Conservation (phyloP, 1,284 basidiomycete genomes). For the Heterobasidion annosum region DNA sequence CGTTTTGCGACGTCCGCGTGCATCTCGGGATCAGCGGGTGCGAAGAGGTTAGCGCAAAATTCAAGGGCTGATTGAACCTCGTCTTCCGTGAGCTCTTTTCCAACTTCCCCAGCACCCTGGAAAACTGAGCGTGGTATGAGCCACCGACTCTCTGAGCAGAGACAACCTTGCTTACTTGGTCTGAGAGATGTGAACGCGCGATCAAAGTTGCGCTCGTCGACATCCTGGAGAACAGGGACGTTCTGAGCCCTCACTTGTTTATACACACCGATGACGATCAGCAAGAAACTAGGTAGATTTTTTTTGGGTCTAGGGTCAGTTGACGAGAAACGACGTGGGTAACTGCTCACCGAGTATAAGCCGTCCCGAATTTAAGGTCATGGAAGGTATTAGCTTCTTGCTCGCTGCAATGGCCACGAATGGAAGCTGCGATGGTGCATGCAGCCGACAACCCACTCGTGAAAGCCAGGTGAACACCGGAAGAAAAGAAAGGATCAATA, state of each 20-base stretch:
- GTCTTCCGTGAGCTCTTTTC: background rate
- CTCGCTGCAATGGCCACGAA: constrained; percentile 26
- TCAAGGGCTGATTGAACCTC: constrained; percentile 2
- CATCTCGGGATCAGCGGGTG: background rate
- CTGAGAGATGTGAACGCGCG: constrained; percentile 37
- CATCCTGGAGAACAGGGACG: constrained; percentile 30
- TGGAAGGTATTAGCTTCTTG: constrained; percentile 29
- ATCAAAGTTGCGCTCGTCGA: constrained; percentile 42
- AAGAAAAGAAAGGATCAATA: constrained; percentile 24
- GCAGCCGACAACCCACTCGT: constrained; percentile 33
- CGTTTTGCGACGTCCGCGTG: background rate
- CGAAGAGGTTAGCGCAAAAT: constrained; percentile 1
- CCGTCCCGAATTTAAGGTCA: constrained; percentile 20
- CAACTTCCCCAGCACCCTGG: background rate
- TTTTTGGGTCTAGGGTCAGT: background rate
- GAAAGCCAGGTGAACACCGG: constrained; percentile 38
- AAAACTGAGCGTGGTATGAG: background rate
- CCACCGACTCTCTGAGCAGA: no score
- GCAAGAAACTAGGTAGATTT: constrained; percentile 27
- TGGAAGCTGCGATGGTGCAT: constrained; percentile 31
- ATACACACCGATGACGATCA: constrained; percentile 42
- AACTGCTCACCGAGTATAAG: constrained; percentile 15
- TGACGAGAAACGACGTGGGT: background rate
- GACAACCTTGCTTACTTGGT: constrained; percentile 24
- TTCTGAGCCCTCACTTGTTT: constrained; percentile 37